phyloP scores from a whole-genome alignment of 129 eudicot genomes.

The Flaveria trinervia region DNA sequence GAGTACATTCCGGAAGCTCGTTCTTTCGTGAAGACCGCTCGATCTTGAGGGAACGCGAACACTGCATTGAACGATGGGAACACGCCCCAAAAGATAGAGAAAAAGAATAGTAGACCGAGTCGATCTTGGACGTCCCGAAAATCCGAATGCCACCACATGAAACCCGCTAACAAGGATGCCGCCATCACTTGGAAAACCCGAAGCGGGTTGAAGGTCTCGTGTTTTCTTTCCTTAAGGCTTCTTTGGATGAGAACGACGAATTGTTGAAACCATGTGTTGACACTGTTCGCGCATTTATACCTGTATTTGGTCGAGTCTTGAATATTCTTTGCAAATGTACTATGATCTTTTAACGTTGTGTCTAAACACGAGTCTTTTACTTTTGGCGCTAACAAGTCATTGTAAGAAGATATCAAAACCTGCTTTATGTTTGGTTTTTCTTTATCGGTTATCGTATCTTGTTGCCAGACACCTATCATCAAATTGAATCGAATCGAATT shows the following conservation, averaged over 20 bases:
- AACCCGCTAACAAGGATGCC: slow-evolving; percentile 74
- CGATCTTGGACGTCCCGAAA: slow-evolving; percentile 73
- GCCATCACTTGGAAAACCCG: slow-evolving; percentile 82
- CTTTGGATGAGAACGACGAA: slow-evolving; percentile 66
- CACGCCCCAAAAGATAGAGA: slow-evolving; percentile 94
- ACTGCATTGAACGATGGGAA: slow-evolving; percentile 80
- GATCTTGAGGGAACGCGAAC: slow-evolving; percentile 94
- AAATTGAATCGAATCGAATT: slow-evolving; percentile 15
- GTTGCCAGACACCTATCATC: slow-evolving; percentile 65
- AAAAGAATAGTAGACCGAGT: slow-evolving; percentile 79
- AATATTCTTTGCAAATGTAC: background rate
- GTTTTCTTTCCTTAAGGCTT: slow-evolving; percentile 80
- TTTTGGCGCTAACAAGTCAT: slow-evolving; percentile 54
- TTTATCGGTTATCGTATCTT: slow-evolving; percentile 50
- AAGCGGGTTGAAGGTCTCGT: slow-evolving; percentile 80
- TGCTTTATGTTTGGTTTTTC: slow-evolving; percentile 73
- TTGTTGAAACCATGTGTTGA: slow-evolving; percentile 64
- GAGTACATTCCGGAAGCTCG: slow-evolving; percentile 95
- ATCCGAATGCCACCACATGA: slow-evolving; percentile 97
- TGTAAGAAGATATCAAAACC: slow-evolving; percentile 65
- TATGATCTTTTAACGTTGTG: slow-evolving; percentile 21
- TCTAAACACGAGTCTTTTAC: slow-evolving; percentile 64
- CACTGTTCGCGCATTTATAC: slow-evolving; percentile 16
- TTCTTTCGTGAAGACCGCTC: slow-evolving; percentile 73
- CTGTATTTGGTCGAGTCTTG: slow-evolving; percentile 14